These are phyloP conservation scores for Lactuca sativa DNA, from an alignment of 129 eudicot species.

Conservation along the genomic window DNA sequence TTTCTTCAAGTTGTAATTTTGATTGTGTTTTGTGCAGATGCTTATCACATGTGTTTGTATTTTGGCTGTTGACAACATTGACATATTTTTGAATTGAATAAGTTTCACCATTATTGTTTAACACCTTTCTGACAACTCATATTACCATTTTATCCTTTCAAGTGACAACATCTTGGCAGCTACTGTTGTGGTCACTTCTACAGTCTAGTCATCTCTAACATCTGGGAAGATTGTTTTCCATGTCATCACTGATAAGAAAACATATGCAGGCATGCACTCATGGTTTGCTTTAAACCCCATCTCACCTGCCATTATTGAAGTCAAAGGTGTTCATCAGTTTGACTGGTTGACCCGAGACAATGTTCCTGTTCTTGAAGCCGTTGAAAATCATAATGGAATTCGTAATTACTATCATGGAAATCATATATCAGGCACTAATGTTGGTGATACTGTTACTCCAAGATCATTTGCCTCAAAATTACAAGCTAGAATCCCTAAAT, in stretches of 20 bases:
- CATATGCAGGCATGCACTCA: too few relatives aligned
- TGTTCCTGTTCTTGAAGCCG: slow-evolving; percentile 97
- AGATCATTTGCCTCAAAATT: slow-evolving; percentile 83
- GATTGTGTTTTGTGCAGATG: too few relatives aligned
- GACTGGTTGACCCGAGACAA: slow-evolving; percentile 98
- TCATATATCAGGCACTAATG: slow-evolving; percentile 74
- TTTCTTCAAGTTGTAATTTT: too few relatives aligned
- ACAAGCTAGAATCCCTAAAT: slow-evolving; percentile 97
- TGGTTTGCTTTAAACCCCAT: slow-evolving; percentile 96
- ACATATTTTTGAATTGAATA: not conserved
- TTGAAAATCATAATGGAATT: slow-evolving; percentile 77
- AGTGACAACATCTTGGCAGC: slow-evolving; percentile 98
- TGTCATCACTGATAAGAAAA: too few relatives aligned
- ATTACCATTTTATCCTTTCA: slow-evolving; percentile 77
- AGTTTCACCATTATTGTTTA: not conserved
- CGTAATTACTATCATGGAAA: slow-evolving; percentile 87
- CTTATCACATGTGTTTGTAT: too few relatives aligned
- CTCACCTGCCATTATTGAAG: slow-evolving; percentile 90
- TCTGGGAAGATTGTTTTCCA: too few relatives aligned
- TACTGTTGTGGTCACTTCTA: slow-evolving; percentile 91
- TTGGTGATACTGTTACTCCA: slow-evolving; percentile 64
- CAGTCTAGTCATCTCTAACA: slow-evolving; percentile 66
- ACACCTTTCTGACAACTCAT: slow-evolving; percentile 63
- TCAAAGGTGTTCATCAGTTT: slow-evolving; percentile 98
- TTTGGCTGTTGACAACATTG: not conserved